phyloP scores from a whole-genome alignment of 1,139 yeast genomes.

The Sugiyamaella novakii region DNA sequence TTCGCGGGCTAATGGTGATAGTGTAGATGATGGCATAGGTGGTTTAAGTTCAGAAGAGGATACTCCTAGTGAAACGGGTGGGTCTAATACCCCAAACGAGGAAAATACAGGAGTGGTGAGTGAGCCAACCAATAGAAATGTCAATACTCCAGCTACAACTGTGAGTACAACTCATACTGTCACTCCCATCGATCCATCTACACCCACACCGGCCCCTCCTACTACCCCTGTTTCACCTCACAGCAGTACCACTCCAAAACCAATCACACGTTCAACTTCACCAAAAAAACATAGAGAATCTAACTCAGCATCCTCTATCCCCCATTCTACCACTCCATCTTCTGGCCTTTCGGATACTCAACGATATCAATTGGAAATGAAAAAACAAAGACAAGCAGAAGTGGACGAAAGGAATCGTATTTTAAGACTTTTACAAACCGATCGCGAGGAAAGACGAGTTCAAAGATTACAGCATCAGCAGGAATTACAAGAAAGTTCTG shows the following conservation, averaged over 20 bases:
- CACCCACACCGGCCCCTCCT: neutral
- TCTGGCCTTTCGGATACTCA: constrained; percentile 12
- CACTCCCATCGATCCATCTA: neutral
- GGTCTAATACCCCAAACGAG: neutral
- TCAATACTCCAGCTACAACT: constrained; percentile 1
- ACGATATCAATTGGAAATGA: constrained; percentile 47
- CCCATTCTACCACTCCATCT: constrained; percentile 5
- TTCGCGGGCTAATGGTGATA: neutral
- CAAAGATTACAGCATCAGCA: constrained; percentile 18
- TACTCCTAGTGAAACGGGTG: neutral
- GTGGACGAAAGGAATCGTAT: constrained; percentile 58
- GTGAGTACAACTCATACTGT: neutral
- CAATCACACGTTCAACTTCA: neutral
- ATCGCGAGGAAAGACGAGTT: constrained; percentile 50
- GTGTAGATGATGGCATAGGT: neutral
- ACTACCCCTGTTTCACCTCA: neutral
- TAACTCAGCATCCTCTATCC: neutral
- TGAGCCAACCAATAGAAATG: neutral
- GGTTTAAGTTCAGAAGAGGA: neutral
- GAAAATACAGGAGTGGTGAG: neutral
- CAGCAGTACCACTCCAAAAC: neutral
- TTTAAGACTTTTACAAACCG: constrained; percentile 52
- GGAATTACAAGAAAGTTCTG: constrained; percentile 19
- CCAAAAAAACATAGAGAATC: neutral
- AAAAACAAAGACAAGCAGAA: constrained; percentile 47